Conservation (phyloP, 768 basidiomycete genomes). For the Baorangia bicolor region DNA sequence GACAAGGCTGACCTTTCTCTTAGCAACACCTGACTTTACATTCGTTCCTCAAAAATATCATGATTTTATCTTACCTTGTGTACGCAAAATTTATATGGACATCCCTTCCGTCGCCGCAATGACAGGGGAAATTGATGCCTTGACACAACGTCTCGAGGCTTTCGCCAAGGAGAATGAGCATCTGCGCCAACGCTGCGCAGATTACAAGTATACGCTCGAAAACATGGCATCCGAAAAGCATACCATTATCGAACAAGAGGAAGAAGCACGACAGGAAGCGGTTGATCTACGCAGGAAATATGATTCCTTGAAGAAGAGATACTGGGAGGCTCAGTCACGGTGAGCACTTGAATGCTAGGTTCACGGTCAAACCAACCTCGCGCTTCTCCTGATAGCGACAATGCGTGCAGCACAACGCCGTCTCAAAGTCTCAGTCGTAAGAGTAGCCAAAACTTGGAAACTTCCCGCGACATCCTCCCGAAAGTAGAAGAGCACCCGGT, state of each 20-base stretch:
- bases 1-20: not conserved
- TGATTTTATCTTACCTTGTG: constrained; percentile 54
- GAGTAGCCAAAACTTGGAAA: constrained; percentile 12
- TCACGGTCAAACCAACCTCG: not conserved
- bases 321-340: constrained; percentile 11
- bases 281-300: constrained; percentile 39
- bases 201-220: constrained; percentile 34
- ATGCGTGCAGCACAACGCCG: not conserved
- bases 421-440: constrained; percentile 8
- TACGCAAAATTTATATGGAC: constrained; percentile 57
- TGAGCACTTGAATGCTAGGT: constrained; percentile 2
- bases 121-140: constrained; percentile 35
- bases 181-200: constrained; percentile 45
- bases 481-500: constrained; percentile 23
- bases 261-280: constrained; percentile 39
- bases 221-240: constrained; percentile 35
- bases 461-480: constrained; percentile 12
- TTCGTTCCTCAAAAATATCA: constrained; percentile 58
- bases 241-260: constrained; percentile 27
- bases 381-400: constrained; percentile 2
- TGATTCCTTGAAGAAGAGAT: constrained; percentile 29
- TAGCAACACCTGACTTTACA: constrained; percentile 48
- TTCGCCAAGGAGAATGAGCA: constrained; percentile 42
- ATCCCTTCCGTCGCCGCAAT: constrained; percentile 23
- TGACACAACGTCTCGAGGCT: constrained; percentile 39